Evolutionary conservation across 768 basidiomycete species (phyloP).

Genomic region (Leccinum ochraceum): DNA sequence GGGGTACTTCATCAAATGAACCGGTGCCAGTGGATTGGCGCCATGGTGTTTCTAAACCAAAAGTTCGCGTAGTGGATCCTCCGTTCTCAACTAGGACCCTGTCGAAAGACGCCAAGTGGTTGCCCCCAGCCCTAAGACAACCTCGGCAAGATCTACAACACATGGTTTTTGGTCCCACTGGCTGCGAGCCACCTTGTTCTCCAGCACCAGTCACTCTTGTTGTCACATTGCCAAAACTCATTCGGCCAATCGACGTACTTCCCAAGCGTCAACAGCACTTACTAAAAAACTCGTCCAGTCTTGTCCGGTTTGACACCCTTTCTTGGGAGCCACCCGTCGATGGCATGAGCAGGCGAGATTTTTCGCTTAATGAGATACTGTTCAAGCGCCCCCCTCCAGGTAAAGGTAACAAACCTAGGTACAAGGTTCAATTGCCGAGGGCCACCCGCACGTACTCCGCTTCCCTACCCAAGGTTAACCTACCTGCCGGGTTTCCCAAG

Average conservation of each 20-base stretch:
- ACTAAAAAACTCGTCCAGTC: conserved; percentile 39
- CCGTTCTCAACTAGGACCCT: conserved; percentile 12
- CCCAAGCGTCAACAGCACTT: conserved; percentile 48
- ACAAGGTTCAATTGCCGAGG: conserved; percentile 39
- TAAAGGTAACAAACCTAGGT: conserved; percentile 37
- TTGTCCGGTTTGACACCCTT: conserved; percentile 61
- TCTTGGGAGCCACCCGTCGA: conserved; percentile 73
- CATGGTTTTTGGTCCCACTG: conserved; percentile 49
- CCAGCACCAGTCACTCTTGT: conserved; percentile 42
- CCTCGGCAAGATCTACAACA: conserved; percentile 37
- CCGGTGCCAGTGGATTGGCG: conserved; percentile 24
- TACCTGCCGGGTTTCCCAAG: conserved; percentile 34
- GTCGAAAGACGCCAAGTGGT: conserved; percentile 50
- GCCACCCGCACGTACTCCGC: conserved; percentile 3
- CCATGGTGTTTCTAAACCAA: conserved; percentile 21
- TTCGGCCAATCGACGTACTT: conserved; percentile 44
- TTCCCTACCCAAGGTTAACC: conserved; percentile 39
- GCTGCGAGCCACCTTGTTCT: conserved; percentile 48
- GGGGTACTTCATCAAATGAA: conserved; percentile 18
- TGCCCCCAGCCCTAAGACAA: conserved; percentile 54
- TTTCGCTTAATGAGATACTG: conserved; percentile 64
- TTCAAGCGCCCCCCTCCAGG: conserved; percentile 46
- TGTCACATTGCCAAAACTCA: conserved; percentile 51
- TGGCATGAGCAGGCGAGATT: conserved; percentile 60
- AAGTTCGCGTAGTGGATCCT: conserved; percentile 21